Evolutionary conservation across 306 rosid species (phyloP).

Genomic region (Prunus kanzakura): DNA sequence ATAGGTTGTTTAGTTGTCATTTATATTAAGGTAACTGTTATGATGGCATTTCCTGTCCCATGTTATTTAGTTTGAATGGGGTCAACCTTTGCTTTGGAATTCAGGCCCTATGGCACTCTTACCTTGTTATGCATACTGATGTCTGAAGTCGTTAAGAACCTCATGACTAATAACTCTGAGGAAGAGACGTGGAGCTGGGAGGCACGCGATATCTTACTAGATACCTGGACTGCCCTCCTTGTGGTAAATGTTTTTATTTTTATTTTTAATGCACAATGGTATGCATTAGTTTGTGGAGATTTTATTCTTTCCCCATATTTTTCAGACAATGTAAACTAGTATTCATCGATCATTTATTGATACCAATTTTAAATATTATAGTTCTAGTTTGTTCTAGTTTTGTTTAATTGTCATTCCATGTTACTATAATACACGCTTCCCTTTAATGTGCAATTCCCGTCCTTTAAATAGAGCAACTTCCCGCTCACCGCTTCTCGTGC

Average conservation of each 20-base stretch:
- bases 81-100: slow-evolving; percentile 31
- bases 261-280: background rate
- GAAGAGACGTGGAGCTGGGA: slow-evolving; percentile 95
- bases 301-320: background rate
- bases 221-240: slow-evolving; percentile 85
- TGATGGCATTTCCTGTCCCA: background rate
- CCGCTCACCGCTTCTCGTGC: no score
- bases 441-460: no score
- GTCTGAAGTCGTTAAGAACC: slow-evolving; percentile 81
- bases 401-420: background rate
- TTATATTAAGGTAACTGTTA: background rate
- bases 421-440: background rate
- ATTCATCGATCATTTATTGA: background rate
- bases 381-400: background rate
- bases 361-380: background rate
- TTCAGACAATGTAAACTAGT: background rate
- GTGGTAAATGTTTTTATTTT: slow-evolving; percentile 39
- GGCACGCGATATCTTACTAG: slow-evolving; percentile 88
- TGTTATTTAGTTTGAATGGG: slow-evolving; percentile 15
- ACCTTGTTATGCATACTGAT: slow-evolving; percentile 65
- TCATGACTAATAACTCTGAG: slow-evolving; percentile 55
- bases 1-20: background rate
- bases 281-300: background rate
- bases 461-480: no score
- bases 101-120: slow-evolving; percentile 76